Evolutionary conservation across 2,329 filamentous ascomycete species (phyloP), one percentile per base, ranked within the genome.

Genomic region (Periconia sp.): DNA sequence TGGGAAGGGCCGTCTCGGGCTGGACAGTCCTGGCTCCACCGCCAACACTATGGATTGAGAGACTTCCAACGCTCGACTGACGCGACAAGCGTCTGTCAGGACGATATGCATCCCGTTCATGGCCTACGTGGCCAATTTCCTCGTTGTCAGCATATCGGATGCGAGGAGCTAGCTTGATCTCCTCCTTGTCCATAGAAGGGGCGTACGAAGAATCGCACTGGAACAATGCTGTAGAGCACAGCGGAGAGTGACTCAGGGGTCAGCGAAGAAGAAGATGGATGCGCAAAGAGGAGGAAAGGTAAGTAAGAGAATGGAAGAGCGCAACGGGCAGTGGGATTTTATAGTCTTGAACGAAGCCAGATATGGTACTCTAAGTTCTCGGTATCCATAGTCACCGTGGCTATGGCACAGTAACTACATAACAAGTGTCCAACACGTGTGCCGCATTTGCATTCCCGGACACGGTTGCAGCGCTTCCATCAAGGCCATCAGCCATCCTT

Each of bases 1-100:
- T 75, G 12, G 73, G 73, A 5, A 76, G 58, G 0, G 63, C 72
- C 36, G 73, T 63, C 31, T 64, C 64, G 3, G 72, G 73, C 35
- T 76, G 70, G n/a, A 76, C 60, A 30, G 49, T 63, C 22, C 64
- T 56, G 26, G 56, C 48, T 15, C 54, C 65, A 62, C 53, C 70
- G 17, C 48, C 61, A 59, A 49, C 61, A 51, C 46, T 70, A 59
- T 53, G 63, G 12, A 67, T 61, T 38, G 60, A 70, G 22, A 61
- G 57, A 58, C 48, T 72, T 50, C 43, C 65, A 49, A 54, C 65
- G 66, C 41, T 73, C 59, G 54, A 70, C 53, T 48, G 64, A 49
- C 56, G 56, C 36, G 57, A 73, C 47, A 49, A 56, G 49, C 43
- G 48, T 43, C 53, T 56, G 40, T 54, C 54, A 39, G 50, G 48